phyloP scores from a whole-genome alignment of 139 green algal species.

The Chlamydomonas incerta region DNA sequence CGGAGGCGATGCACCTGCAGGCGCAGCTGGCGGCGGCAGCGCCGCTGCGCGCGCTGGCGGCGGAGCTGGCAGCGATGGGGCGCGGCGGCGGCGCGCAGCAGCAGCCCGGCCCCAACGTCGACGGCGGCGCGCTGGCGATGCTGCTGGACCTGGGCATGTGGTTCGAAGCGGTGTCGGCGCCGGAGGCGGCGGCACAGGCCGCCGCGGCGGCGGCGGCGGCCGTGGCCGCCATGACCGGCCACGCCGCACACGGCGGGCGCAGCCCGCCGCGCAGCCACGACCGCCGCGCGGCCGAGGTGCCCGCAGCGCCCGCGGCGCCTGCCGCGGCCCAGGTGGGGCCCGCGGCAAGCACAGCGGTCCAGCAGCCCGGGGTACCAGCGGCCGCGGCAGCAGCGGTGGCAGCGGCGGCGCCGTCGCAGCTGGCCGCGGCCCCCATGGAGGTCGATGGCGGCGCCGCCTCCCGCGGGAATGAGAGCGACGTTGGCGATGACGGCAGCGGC shows the following conservation, averaged over 20 bases:
- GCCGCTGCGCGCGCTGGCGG: conserved; percentile 2
- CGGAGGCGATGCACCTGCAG: conserved; percentile 30
- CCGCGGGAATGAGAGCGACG: too few relatives aligned
- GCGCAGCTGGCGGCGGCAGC: conserved; percentile 11
- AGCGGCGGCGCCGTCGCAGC: too few relatives aligned
- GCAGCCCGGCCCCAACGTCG: background rate
- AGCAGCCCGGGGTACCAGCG: too few relatives aligned
- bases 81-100: background rate
- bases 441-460: too few relatives aligned
- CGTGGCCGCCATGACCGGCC: background rate
- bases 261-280: background rate
- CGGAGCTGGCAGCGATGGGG: background rate
- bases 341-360: too few relatives aligned
- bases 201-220: background rate
- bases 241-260: too few relatives aligned
- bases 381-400: too few relatives aligned
- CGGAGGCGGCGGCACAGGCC: background rate
- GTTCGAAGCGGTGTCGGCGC: conserved; percentile 19
- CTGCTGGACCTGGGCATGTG: conserved; percentile 32
- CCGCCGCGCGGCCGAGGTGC: too few relatives aligned
- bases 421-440: too few relatives aligned
- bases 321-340: too few relatives aligned
- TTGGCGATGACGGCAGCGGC: background rate
- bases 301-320: too few relatives aligned
- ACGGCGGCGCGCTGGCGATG: conserved; percentile 19